These are phyloP conservation scores for Hymenoscyphus linearis DNA, from an alignment of 2,329 filamentous ascomycete genomes.

Conservation along the genomic window DNA sequence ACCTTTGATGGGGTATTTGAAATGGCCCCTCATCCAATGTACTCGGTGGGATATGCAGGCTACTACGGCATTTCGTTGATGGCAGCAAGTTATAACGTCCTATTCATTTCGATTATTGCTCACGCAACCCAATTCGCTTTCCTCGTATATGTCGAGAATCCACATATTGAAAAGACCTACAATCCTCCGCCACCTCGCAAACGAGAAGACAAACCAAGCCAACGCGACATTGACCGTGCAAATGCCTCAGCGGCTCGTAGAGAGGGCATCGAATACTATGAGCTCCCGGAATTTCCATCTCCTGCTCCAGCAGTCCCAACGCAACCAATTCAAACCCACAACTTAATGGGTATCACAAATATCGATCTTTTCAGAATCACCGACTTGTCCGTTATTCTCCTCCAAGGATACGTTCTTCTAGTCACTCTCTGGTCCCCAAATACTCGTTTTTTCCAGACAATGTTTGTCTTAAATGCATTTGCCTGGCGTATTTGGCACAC, in stretches of 20 bases:
- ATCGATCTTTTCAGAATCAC: conserved; percentile 84
- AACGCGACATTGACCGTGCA: conserved; percentile 31
- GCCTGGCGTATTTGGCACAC: conserved; percentile 90
- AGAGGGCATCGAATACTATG: conserved; percentile 31
- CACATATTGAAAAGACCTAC: conserved; percentile 97
- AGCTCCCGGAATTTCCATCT: conserved; percentile 6
- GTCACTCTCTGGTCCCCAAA: conserved; percentile 73
- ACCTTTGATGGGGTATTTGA: conserved; percentile 99
- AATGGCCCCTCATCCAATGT: conserved; percentile 98
- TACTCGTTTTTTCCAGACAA: conserved; percentile 65
- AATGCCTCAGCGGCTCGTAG: conserved; percentile 32
- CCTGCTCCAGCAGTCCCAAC: conserved; percentile 24
- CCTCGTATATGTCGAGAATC: conserved; percentile 86
- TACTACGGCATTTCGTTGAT: conserved; percentile 99
- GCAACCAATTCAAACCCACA: conserved; percentile 68
- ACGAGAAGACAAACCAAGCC: conserved; percentile 33
- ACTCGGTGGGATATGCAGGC: conserved; percentile 94
- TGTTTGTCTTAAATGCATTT: conserved; percentile 78
- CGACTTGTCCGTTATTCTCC: conserved; percentile 73
- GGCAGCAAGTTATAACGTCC: conserved; percentile 94
- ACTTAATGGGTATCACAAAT: conserved; percentile 76
- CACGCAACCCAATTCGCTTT: conserved; percentile 94
- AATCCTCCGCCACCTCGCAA: conserved; percentile 75
- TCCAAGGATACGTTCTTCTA: conserved; percentile 69
- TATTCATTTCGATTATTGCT: conserved; percentile 93